Percentiles rank a stretch among this genome's conserved stretches.
These are phyloP conservation scores for Durio zibethinus DNA, from an alignment of 345 rosid species.

Conservation along the genomic window DNA sequence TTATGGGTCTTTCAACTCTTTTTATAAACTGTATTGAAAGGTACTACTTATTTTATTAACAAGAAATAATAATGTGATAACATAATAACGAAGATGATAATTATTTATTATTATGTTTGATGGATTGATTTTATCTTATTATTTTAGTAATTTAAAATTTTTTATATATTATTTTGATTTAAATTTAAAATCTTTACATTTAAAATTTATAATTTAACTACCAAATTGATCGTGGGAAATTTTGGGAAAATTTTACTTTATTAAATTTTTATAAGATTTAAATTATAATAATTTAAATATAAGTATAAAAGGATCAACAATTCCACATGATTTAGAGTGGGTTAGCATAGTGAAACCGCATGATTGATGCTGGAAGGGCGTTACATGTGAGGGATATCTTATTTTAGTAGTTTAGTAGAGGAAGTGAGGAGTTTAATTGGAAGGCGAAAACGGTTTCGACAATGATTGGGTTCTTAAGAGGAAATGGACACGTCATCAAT, in stretches of 20 bases:
- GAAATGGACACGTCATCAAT: conserved; percentile 9
- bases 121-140: neutral
- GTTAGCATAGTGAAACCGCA: neutral
- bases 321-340: too few species aligned
- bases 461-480: conserved; percentile 26
- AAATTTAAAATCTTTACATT: neutral
- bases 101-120: neutral
- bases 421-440: neutral
- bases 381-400: neutral
- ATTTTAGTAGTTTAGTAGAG: neutral
- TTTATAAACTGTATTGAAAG: too few species aligned
- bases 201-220: too few species aligned
- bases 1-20: too few species aligned
- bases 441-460: conserved; percentile 16
- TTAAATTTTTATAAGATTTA: neutral
- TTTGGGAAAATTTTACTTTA: too few species aligned
- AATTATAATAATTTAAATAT: neutral
- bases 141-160: too few species aligned
- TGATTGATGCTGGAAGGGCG: neutral
- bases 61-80: too few species aligned
- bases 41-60: too few species aligned
- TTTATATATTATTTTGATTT: neutral
- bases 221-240: neutral
- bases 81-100: neutral
- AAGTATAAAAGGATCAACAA: too few species aligned